Evolutionary conservation across 1,284 basidiomycete genomes (phyloP).

Genomic region (Wolfiporia cocos): DNA sequence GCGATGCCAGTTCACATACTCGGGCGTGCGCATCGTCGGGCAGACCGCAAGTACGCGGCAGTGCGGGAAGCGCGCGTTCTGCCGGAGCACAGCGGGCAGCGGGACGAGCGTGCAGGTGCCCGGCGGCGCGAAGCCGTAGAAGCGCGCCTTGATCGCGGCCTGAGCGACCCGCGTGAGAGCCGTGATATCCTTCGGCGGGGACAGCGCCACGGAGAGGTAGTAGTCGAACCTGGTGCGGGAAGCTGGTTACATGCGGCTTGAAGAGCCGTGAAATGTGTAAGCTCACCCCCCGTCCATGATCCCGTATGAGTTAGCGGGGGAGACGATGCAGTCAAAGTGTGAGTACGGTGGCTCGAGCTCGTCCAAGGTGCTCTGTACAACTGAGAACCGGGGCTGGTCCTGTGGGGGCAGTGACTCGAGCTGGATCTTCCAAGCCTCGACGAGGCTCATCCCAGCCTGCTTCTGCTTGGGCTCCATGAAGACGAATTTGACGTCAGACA

Average conservation of each 20-base stretch:
- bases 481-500: conserved; percentile 5
- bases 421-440: conserved; percentile 5
- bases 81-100: conserved; percentile 9
- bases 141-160: conserved; percentile 12
- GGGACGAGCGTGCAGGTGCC: conserved; percentile 19
- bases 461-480: conserved; percentile 10
- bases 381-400: conserved; percentile 6
- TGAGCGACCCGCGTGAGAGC: conserved; percentile 20
- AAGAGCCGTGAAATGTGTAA: not conserved
- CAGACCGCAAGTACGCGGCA: conserved; percentile 16
- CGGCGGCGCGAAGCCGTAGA: conserved; percentile 19
- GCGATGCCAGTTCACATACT: conserved; percentile 17
- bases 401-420: conserved; percentile 1
- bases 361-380: conserved; percentile 5
- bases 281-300: conserved; percentile 9
- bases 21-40: conserved; percentile 21
- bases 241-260: not conserved
- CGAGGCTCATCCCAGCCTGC: not conserved
- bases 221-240: conserved; percentile 14
- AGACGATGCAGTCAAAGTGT: conserved; percentile 9
- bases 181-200: conserved; percentile 12
- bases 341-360: conserved; percentile 8
- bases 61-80: conserved; percentile 12
- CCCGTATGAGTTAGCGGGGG: conserved; percentile 9
- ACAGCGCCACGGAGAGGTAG: conserved; percentile 16